phyloP scores from a whole-genome alignment of 805 yeast genomes.

The Candida incommunis region DNA sequence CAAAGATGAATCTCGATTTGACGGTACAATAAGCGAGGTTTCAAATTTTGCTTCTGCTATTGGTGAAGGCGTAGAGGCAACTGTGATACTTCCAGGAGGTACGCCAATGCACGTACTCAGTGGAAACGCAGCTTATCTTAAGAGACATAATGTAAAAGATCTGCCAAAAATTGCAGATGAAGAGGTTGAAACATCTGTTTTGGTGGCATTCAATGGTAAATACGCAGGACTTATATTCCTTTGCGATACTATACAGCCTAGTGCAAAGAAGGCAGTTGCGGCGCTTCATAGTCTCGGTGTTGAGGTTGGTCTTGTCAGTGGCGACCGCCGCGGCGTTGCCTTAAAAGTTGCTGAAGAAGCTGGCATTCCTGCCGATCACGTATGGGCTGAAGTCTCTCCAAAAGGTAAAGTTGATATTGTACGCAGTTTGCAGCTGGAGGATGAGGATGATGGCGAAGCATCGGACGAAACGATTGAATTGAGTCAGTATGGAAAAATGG shows the following conservation, averaged over 20 bases:
- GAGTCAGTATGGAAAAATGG: slow-evolving; percentile 4
- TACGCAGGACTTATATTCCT: slow-evolving; percentile 56
- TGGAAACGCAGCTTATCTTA: slow-evolving; percentile 39
- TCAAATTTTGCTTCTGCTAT: not conserved
- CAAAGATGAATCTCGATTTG: not conserved
- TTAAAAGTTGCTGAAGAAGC: slow-evolving; percentile 46
- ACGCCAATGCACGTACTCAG: slow-evolving; percentile 25
- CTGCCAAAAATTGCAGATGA: slow-evolving; percentile 6
- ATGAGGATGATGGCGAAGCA: slow-evolving; percentile 3
- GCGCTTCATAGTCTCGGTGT: slow-evolving; percentile 39
- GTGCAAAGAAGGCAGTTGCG: slow-evolving; percentile 46
- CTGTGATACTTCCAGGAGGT: not conserved
- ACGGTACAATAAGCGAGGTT: not conserved
- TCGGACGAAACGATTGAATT: not conserved
- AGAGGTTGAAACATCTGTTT: slow-evolving; percentile 33
- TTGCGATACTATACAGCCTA: slow-evolving; percentile 51
- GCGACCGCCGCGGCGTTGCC: slow-evolving; percentile 62
- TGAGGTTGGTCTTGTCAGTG: slow-evolving; percentile 76
- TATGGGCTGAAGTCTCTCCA: slow-evolving; percentile 69
- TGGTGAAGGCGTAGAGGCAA: not conserved
- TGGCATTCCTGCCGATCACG: slow-evolving; percentile 49
- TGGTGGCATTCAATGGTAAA: slow-evolving; percentile 41
- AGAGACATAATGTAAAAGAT: slow-evolving; percentile 9
- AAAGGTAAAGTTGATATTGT: slow-evolving; percentile 60
- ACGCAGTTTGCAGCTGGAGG: slow-evolving; percentile 32